Base-by-base conservation (phyloP, 1,284 basidiomycete species). In the Phlebopus sp. region DNA sequence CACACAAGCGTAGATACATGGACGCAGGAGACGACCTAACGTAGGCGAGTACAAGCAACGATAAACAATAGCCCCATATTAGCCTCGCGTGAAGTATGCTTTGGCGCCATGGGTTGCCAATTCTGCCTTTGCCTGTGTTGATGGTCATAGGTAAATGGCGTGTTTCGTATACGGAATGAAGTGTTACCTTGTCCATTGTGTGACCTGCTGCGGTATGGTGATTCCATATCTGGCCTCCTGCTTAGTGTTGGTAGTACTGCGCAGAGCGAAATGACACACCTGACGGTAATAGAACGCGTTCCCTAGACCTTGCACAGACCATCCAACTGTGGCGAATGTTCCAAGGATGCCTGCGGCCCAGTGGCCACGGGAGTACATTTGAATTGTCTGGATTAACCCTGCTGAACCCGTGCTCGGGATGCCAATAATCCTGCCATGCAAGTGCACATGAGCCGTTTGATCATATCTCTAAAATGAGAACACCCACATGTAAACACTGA, bases 371-470 rank as follows among this genome's bases (percentile, higher is more conserved):
- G 76, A 73, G 64, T 83, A 91, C 73, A 85, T 83, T 53, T 83
- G 75, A 56, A 97, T 90, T 29, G 87, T 96, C 68, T 93, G 91
- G 63, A 98, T 91, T 39, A 99, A 76, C n/a, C 97, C 96, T 10
- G 92, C 93, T 34, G 91, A 92, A 21, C 96, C 96, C 36, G 95
- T 97, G 50, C 90, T 88, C 14, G 90, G 90, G 54, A 92, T 86
- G 53, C 91, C 91, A 60, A 94, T 83, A 63, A 90, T 84, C 90
- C 90, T 92, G 68, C 2, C 27, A 35, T 23, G 44, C 52, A 53
- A 56, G 54, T 27, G 32, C 25, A 67, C 32, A 62, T 58, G 63
- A 57, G 52, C 36, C 40, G 50, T 51, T 40, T 47, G 25, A 47
- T 57, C 31, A 48, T 37, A 50, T 41, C 46, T 50, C 34, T 37